A percentile compares a stretch with the other conserved stretches of the same genome.
These are phyloP conservation scores for Curvularia eragrostidis DNA, from an alignment of 2,329 filamentous ascomycete genomes.

Conservation along the genomic window DNA sequence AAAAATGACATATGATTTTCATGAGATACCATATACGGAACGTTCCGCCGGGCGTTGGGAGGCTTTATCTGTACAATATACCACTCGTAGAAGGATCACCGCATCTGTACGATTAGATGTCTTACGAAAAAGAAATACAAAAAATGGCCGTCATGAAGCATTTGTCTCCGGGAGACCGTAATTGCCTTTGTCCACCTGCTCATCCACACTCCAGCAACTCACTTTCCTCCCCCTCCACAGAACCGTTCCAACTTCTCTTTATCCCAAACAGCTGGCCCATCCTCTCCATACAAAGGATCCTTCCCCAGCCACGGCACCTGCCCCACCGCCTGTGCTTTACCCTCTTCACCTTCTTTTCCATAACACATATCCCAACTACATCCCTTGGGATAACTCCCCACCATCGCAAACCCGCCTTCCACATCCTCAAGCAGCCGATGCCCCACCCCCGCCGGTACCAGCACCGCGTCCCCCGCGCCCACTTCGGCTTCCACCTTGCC, in stretches of 20 bases:
- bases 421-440: slow-evolving; percentile 68
- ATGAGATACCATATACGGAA: slow-evolving; percentile 5
- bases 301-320: slow-evolving; percentile 63
- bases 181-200: no score
- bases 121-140: slow-evolving; percentile 6
- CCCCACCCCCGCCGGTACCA: slow-evolving; percentile 70
- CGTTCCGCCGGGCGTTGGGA: slow-evolving; percentile 14
- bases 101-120: slow-evolving; percentile 14
- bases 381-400: slow-evolving; percentile 68
- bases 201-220: slow-evolving; percentile 7
- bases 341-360: slow-evolving; percentile 64
- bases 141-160: neutral
- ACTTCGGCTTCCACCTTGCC: slow-evolving; percentile 63
- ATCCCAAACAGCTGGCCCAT: slow-evolving; percentile 36
- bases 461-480: slow-evolving; percentile 66
- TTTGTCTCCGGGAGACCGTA: neutral
- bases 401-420: slow-evolving; percentile 66
- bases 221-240: slow-evolving; percentile 4
- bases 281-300: slow-evolving; percentile 60
- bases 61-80: slow-evolving; percentile 12
- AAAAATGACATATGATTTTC: slow-evolving; percentile 12
- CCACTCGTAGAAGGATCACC: slow-evolving; percentile 8
- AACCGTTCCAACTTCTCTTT: slow-evolving; percentile 26
- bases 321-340: slow-evolving; percentile 58
- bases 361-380: slow-evolving; percentile 74